A percentile compares a stretch with the other conserved stretches of the same genome.
phyloP scores from a whole-genome alignment of 768 basidiomycete species.

The Dacryopinax primogenitus region DNA sequence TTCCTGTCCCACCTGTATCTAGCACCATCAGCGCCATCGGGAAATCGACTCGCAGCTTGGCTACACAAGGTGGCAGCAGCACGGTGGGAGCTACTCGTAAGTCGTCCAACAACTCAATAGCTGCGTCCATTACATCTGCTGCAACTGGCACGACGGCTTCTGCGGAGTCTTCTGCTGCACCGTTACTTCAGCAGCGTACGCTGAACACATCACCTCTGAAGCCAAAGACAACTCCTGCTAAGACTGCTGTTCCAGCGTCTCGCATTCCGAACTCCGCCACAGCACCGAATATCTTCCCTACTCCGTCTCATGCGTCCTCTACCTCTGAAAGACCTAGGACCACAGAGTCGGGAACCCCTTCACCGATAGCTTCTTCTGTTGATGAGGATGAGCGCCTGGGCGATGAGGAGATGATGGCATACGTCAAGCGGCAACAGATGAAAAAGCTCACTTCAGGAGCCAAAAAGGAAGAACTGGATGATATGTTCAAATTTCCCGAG shows the following conservation, averaged over 20 bases:
- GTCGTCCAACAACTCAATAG: constrained; percentile 24
- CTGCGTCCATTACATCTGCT: constrained; percentile 36
- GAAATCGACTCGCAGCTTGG: background rate
- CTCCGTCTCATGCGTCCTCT: constrained; percentile 12
- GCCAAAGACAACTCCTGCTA: background rate
- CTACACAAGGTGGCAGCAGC: background rate
- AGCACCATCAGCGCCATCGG: background rate
- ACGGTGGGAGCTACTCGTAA: background rate
- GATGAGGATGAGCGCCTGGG: constrained; percentile 81
- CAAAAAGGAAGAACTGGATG: constrained; percentile 75
- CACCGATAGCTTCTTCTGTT: constrained; percentile 60
- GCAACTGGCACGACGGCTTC: constrained; percentile 34
- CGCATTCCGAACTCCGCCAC: constrained; percentile 7
- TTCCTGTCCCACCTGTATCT: constrained; percentile 23
- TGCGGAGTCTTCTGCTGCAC: background rate
- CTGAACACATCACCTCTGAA: background rate
- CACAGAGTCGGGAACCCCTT: constrained; percentile 43
- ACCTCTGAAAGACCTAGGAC: background rate
- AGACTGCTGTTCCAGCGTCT: background rate
- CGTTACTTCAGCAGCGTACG: background rate
- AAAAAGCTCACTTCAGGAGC: constrained; percentile 76
- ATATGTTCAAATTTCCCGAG: constrained; percentile 83
- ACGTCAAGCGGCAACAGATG: constrained; percentile 78
- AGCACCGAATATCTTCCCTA: background rate
- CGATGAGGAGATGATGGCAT: constrained; percentile 95